Evolutionary conservation across 2,329 filamentous ascomycete genomes (phyloP), one percentile per base, ranked within the genome.

Genomic region (Penicillium italicum): DNA sequence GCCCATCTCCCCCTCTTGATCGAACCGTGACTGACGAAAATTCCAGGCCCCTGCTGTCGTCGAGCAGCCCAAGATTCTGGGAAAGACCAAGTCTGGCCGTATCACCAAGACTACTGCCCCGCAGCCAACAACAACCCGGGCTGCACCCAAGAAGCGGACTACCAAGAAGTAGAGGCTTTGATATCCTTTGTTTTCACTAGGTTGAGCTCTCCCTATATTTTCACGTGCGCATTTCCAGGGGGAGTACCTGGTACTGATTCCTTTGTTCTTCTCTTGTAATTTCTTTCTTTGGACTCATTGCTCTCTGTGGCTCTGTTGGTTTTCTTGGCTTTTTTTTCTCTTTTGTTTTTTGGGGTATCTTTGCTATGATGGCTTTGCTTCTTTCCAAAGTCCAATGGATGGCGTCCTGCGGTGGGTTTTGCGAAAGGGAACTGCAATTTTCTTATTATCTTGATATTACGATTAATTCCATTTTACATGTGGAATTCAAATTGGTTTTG

Each of bases 31-130:
- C 63, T 74, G 61, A 70, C 60, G 22, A 14, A 42, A 14, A 12
- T 47, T 52, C 16, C 62, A 86, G 82, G 85, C 84, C 16, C 83
- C 85, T 55, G 86, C 86, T 62, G 79, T 88, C 47, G 82, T 86
- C 55, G 86, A 90, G 64, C 86, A 88, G 76, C 80, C 85, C 60
- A 85, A 86, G 68, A 81, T 87, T 46, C 77, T 91, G 50, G 84
- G 82, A 73, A 92, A 90, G 84, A 92, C 90, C 74, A 94, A 94
- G 84, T 87, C 89, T 51, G 90, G 91, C 46, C 88, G 91, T 65
- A 88, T 95, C 67, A 85, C 87, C 67, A 95, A 94, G 85, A 75
- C 79, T 40, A 77, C 77, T 36, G 73, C 77, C 41, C 79, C 80
- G 46, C 73, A 77, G 33, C 69, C 73, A 12, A 30, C 38, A 24